Evolutionary conservation across 108 stramenopile genomes (phyloP).

Genomic region (Pinguiococcus pyrenoidosus): DNA sequence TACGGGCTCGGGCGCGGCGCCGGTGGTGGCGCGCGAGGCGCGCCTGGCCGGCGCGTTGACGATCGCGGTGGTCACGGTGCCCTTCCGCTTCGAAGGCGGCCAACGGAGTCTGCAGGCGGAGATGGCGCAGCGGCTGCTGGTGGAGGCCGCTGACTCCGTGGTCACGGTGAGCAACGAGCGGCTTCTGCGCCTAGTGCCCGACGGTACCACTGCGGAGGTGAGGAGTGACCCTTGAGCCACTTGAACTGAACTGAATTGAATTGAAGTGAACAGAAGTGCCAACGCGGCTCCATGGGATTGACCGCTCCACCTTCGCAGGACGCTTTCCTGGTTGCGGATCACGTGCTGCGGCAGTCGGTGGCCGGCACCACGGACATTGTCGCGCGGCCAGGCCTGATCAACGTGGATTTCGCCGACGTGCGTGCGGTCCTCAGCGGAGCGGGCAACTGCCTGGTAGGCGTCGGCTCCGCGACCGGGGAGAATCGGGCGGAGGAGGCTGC

Average conservation of each 20-base stretch:
- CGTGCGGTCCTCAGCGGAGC: slow-evolving; percentile 43
- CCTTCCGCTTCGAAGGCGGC: slow-evolving; percentile 54
- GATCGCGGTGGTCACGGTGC: slow-evolving; percentile 59
- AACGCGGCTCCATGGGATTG: no score
- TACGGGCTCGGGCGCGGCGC: slow-evolving; percentile 59
- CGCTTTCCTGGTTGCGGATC: slow-evolving; percentile 60
- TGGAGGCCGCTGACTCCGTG: slow-evolving; percentile 51
- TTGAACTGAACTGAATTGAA: no score
- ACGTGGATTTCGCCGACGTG: slow-evolving; percentile 65
- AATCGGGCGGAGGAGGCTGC: slow-evolving; percentile 42
- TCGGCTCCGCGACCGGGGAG: slow-evolving; percentile 38
- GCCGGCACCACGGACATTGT: slow-evolving; percentile 61
- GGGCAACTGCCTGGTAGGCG: slow-evolving; percentile 59
- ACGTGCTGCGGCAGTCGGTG: slow-evolving; percentile 54
- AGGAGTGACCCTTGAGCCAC: no score
- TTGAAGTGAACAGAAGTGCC: no score
- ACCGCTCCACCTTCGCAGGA: no score
- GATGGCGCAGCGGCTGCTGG: slow-evolving; percentile 19
- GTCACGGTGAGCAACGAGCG: slow-evolving; percentile 62
- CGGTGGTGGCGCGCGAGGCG: slow-evolving; percentile 44
- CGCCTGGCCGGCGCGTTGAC: slow-evolving; percentile 49
- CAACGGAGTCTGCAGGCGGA: slow-evolving; percentile 41
- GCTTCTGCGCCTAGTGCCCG: slow-evolving; percentile 53
- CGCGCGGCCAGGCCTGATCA: slow-evolving; percentile 54
- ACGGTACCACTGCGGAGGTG: slow-evolving; percentile 57